Evolutionary conservation across 352 stramenopile genomes (phyloP), one percentile per base, ranked within the genome.

Genomic region (Pythium scleroteichum): DNA sequence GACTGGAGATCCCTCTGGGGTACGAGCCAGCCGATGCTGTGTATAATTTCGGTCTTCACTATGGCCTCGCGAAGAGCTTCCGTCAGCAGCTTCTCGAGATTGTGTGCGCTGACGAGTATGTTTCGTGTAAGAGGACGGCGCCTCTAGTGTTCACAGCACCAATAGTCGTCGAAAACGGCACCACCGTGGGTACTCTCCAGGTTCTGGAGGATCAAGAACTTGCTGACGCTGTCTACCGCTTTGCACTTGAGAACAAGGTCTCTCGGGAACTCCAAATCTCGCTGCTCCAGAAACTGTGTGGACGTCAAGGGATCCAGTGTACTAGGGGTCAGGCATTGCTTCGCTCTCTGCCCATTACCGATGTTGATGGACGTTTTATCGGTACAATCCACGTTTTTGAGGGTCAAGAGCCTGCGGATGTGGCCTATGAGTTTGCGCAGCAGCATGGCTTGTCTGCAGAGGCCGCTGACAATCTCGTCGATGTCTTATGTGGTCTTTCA

Each of bases 121-220:
- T 85, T 5, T 62, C 29, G 26, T 93, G 83, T 45, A 79, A 71
- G 19, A 79, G 79, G 0, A 56, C 69, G 10, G 53, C 62, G 12
- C 55, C 80, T 17, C 63, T 76, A 47, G 71, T 89, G 13, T 90
- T 93, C 42, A 53, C 64, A 8, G 63, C 81, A 9, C 81, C 83
- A 7, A 72, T 93, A 19, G 53, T 73, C 1, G 51, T 88, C n/a
- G 79, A 53, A 16, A 81, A 88, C 42, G 68, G 64, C 14, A 76
- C 70, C 8, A 54, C 29, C 9, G 66, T 76, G 0, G 76, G 76
- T 13, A 54, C 72, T 4, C 38, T 90, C 0, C 53, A 67, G 0
- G 72, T 91, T 12, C 57, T 69, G 16, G 82, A 92, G 41, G 80
- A 87, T 35, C 76, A 94, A 47, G 82, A 94, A 38, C 65, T 94